Base-by-base conservation (phyloP, 768 basidiomycete species). In the Hysterangium stoloniferum region DNA sequence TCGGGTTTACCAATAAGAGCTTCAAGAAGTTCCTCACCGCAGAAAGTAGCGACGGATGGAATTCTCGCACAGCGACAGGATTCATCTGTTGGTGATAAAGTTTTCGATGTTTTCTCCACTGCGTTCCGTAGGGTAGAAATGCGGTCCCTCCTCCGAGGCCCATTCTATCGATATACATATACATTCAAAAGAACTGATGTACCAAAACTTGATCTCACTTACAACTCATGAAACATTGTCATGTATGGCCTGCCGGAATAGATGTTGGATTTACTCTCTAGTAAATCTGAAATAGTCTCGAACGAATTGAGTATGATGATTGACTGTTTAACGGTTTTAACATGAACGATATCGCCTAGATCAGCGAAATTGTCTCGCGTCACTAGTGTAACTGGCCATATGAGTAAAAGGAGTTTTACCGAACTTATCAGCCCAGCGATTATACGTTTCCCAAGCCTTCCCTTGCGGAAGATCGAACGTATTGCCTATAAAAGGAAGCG, bases 271-370 rank as follows among this genome's bases (percentile, higher is more conserved):
- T 74, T 66, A 45, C 66, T 73, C 54, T 77, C 73, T 20, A 78
- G 61, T 7, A 78, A 65, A 29, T 76, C 73, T 15, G 64, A 58
- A 9, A 69, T 66, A 1, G 63, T 69, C 52, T 63, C 55, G 34
- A 66, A 62, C 12, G 74, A 68, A 52, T 75, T 77, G 13, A 78
- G 61, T 19, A 78, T 62, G 37, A 76, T 60, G 43, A 77, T 64
- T 12, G 73, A 71, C 53, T 75, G 74, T 17, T 73, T 71, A 44
- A 72, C 66, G 27, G 73, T 56, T 32, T 62, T 59, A 33, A 76
- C 60, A 53, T 73, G 72, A 25, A 76, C 68, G 29, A 76, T 53
- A 55, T 76, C 74, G n/a, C 75, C 74, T 74, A n/a, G n/a, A n/a
- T n/a, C n/a, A n/a, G n/a, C n/a, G n/a, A n/a, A n/a, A n/a, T n/a